A percentile compares a stretch with the other conserved stretches of the same genome.
Evolutionary conservation across 2,329 filamentous ascomycete genomes (phyloP).

Genomic region (Lachnellula occidentalis): DNA sequence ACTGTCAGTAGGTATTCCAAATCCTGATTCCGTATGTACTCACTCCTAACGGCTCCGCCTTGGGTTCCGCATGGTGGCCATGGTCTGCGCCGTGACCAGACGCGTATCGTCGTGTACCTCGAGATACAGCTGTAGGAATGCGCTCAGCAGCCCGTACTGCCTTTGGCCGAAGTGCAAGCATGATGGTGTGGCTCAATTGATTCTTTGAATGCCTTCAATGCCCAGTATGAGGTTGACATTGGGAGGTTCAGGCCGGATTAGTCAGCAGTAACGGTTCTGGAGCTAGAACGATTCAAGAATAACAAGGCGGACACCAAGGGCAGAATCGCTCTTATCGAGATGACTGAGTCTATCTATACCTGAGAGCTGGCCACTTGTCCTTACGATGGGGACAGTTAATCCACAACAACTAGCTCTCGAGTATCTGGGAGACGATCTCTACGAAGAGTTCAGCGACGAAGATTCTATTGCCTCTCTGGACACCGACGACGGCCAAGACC

Average conservation of each 20-base stretch:
- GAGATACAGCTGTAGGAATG: conserved; percentile 15
- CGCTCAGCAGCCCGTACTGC: conserved; percentile 26
- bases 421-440: conserved; percentile 20
- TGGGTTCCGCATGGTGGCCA: conserved; percentile 33
- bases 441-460: conserved; percentile 19
- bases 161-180: conserved; percentile 30
- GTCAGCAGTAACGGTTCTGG: neutral
- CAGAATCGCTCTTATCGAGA: neutral
- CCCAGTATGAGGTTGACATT: conserved; percentile 13
- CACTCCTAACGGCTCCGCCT: conserved; percentile 47
- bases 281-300: no score
- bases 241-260: conserved; percentile 1
- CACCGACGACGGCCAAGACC: conserved; percentile 29
- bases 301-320: conserved; percentile 4
- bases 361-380: conserved; percentile 24
- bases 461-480: conserved; percentile 30
- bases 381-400: conserved; percentile 23
- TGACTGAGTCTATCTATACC: neutral
- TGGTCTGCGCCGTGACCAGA: conserved; percentile 12
- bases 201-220: conserved; percentile 3
- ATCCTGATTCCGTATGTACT: conserved; percentile 25
- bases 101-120: conserved; percentile 19
- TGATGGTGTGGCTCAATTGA: conserved; percentile 30
- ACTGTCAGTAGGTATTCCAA: conserved; percentile 12
- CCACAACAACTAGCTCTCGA: conserved; percentile 2